These are phyloP conservation scores for Blastomyces emzantsi DNA, from an alignment of 2,329 filamentous ascomycete genomes.

Conservation along the genomic window DNA sequence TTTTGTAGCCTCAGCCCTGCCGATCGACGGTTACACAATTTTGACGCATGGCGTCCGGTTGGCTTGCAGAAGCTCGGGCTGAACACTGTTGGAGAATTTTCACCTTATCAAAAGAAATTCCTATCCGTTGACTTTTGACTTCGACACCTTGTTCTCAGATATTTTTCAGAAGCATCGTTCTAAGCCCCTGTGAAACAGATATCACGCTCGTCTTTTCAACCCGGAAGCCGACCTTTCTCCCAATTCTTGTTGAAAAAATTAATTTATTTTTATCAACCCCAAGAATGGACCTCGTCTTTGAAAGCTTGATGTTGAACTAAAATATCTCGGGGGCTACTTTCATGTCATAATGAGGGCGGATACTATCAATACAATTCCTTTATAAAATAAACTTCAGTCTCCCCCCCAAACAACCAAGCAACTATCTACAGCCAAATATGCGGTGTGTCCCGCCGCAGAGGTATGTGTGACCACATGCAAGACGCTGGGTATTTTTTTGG, in stretches of 20 bases:
- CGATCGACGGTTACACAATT: background rate
- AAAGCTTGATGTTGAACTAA: no score
- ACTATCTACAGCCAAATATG: background rate
- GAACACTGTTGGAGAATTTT: background rate
- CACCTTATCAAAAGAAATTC: background rate
- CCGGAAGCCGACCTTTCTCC: background rate
- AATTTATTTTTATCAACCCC: background rate
- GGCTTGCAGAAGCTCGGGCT: background rate
- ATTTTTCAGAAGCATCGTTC: background rate
- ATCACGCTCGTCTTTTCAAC: background rate
- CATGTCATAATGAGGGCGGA: background rate
- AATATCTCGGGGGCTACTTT: background rate
- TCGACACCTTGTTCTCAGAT: background rate
- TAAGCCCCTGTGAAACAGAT: background rate
- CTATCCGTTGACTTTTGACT: background rate
- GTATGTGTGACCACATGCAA: background rate
- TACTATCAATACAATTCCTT: background rate
- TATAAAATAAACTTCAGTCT: background rate
- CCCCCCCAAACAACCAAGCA: no score
- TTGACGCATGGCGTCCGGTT: background rate
- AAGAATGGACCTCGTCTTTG: background rate
- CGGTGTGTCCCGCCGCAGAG: background rate
- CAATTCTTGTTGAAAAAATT: background rate
- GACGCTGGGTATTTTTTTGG: background rate
- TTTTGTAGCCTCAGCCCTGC: background rate